Conservation (phyloP, 805 yeast genomes). For the Lachancea cidri region DNA sequence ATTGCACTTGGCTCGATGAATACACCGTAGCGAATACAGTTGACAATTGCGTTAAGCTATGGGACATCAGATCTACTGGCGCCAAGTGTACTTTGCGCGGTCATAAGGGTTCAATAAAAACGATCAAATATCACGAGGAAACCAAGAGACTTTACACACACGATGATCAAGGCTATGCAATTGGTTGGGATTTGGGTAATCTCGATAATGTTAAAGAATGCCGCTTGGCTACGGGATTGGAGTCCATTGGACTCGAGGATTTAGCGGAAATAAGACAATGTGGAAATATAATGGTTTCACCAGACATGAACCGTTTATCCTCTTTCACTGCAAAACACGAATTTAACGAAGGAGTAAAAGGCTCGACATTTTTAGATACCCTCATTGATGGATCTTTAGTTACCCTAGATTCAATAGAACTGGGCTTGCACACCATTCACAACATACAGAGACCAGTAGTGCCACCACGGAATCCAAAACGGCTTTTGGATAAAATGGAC, state of each 20-base stretch:
- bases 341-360: constrained; percentile 5
- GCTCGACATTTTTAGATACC: constrained; percentile 11
- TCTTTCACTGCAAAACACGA: not conserved
- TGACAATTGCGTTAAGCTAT: constrained; percentile 19
- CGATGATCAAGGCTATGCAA: constrained; percentile 20
- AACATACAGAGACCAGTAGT: constrained; percentile 16
- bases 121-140: constrained; percentile 12
- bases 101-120: constrained; percentile 21
- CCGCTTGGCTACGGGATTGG: constrained; percentile 19
- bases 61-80: constrained; percentile 24
- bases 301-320: constrained; percentile 4
- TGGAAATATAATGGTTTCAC: constrained; percentile 24
- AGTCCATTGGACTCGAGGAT: constrained; percentile 11
- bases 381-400: constrained; percentile 15
- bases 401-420: constrained; percentile 19
- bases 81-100: constrained; percentile 19
- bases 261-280: constrained; percentile 17
- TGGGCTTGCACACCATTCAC: constrained; percentile 23
- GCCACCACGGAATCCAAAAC: constrained; percentile 8
- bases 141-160: constrained; percentile 16
- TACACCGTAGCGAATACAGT: constrained; percentile 18
- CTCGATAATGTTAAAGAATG: constrained; percentile 15
- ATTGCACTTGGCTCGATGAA: constrained; percentile 23
- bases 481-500: constrained; percentile 1
- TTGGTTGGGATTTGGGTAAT: constrained; percentile 25